Percentiles rank a stretch among this genome's conserved stretches.
Evolutionary conservation across 208 protist genomes (phyloP).

Genomic region (Acanthamoeba royreba): DNA sequence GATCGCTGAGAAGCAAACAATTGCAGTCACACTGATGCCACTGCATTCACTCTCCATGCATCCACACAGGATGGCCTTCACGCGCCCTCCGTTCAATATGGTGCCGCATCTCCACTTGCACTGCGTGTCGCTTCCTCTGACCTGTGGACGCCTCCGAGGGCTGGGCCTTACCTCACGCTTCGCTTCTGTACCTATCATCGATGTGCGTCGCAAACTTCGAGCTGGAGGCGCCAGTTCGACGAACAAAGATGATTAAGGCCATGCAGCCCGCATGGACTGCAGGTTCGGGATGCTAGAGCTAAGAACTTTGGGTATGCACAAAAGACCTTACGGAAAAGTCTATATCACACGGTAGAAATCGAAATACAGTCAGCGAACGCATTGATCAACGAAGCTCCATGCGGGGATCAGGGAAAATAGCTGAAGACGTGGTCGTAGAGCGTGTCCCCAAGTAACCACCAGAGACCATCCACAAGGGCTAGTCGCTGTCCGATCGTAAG

Average conservation of each 20-base stretch:
- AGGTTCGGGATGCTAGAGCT: too few species aligned
- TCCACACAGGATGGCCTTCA: not conserved
- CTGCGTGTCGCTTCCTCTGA: not conserved
- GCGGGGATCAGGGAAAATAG: not conserved
- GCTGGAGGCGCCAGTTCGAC: too few species aligned
- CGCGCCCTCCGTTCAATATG: not conserved
- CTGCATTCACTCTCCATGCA: not conserved
- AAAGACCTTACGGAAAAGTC: too few species aligned
- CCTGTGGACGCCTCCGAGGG: not conserved
- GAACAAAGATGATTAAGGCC: too few species aligned
- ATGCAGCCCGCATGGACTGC: too few species aligned
- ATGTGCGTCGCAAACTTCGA: not conserved
- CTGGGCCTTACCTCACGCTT: not conserved
- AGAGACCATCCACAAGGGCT: not conserved
- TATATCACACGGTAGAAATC: too few species aligned
- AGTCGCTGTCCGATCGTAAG: not conserved
- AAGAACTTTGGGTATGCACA: too few species aligned
- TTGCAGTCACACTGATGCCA: not conserved
- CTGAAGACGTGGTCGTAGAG: not conserved
- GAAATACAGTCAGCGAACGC: too few species aligned
- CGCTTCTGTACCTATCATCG: not conserved
- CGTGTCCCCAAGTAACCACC: not conserved
- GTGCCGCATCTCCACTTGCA: not conserved
- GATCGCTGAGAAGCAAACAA: not conserved
- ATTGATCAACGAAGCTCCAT: too few species aligned